These are phyloP conservation scores for Asparagopsis taxiformis DNA, from an alignment of 31 red algal genomes.

Conservation along the genomic window DNA sequence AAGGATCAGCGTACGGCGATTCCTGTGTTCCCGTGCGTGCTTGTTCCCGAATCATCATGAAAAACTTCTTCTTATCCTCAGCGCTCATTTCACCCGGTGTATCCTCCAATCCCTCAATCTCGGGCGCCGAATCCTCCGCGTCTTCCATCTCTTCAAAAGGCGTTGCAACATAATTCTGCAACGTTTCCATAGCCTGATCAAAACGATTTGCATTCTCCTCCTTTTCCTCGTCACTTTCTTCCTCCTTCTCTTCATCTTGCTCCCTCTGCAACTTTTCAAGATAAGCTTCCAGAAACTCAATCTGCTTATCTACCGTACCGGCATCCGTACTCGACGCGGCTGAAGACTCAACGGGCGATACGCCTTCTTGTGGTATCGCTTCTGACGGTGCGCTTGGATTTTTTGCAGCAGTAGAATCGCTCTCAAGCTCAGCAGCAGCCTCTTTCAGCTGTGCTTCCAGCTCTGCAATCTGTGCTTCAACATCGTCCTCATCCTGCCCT, in stretches of 20 bases:
- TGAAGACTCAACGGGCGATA: no score
- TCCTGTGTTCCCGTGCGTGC: slow-evolving; percentile 2
- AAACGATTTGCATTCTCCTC: slow-evolving; percentile 7
- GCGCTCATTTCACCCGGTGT: slow-evolving; percentile 33
- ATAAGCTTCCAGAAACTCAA: slow-evolving; percentile 27
- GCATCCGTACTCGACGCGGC: no score
- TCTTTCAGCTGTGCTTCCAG: no score
- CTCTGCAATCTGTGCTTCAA: no score
- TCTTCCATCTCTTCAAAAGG: no score
- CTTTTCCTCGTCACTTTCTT: background rate
- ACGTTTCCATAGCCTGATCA: slow-evolving; percentile 8
- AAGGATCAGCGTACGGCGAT: slow-evolving; percentile 8
- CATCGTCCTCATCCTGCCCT: no score
- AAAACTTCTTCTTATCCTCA: slow-evolving; percentile 16
- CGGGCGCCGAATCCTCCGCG: slow-evolving; percentile 18
- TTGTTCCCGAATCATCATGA: slow-evolving; percentile 5
- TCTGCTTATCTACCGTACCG: slow-evolving; percentile 28
- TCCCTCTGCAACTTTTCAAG: slow-evolving; percentile 31
- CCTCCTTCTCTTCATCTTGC: background rate
- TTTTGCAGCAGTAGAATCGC: no score
- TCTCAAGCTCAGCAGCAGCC: no score
- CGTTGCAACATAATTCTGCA: no score
- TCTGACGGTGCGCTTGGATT: no score
- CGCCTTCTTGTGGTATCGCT: no score
- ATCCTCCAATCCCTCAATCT: slow-evolving; percentile 22